phyloP scores from a whole-genome alignment of 495 filamentous ascomycete genomes.

The Cercophora scortea region DNA sequence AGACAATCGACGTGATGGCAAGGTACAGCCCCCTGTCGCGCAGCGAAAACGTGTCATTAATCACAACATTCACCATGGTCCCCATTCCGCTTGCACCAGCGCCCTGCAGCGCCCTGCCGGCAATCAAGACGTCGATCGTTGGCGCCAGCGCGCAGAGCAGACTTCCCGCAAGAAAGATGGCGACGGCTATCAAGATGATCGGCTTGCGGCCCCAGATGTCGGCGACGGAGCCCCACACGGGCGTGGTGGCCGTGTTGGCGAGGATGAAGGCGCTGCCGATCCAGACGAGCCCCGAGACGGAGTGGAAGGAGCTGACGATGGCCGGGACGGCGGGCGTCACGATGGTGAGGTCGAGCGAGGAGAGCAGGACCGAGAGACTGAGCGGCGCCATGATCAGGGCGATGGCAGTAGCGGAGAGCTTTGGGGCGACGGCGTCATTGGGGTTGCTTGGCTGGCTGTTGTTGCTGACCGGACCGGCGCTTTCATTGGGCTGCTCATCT shows the following conservation, averaged over 20 bases:
- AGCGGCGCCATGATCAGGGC: conserved; percentile 28
- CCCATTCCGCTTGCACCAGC: conserved; percentile 69
- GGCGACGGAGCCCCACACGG: conserved; percentile 67
- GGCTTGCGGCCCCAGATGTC: conserved; percentile 80
- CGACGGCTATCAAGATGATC: conserved; percentile 59
- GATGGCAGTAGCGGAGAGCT: neutral
- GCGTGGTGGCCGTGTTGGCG: conserved; percentile 55
- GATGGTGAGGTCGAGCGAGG: conserved; percentile 32
- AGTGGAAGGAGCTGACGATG: conserved; percentile 48
- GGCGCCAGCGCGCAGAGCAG: conserved; percentile 59
- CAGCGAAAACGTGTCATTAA: conserved; percentile 67
- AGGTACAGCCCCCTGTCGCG: conserved; percentile 51
- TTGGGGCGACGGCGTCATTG: neutral
- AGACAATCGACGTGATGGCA: conserved; percentile 31
- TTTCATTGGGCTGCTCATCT: too few species aligned
- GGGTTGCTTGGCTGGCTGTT: neutral
- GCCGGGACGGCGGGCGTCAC: conserved; percentile 32
- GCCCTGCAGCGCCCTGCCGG: conserved; percentile 67
- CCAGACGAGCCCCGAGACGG: conserved; percentile 54
- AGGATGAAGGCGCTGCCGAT: conserved; percentile 64
- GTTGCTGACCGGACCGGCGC: neutral
- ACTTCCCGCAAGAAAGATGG: conserved; percentile 64
- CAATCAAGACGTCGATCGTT: conserved; percentile 61
- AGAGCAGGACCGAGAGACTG: conserved; percentile 39
- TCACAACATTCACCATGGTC: conserved; percentile 66